These are phyloP conservation scores for Cronartium ribicola DNA, from an alignment of 1,284 basidiomycete genomes.

Conservation along the genomic window DNA sequence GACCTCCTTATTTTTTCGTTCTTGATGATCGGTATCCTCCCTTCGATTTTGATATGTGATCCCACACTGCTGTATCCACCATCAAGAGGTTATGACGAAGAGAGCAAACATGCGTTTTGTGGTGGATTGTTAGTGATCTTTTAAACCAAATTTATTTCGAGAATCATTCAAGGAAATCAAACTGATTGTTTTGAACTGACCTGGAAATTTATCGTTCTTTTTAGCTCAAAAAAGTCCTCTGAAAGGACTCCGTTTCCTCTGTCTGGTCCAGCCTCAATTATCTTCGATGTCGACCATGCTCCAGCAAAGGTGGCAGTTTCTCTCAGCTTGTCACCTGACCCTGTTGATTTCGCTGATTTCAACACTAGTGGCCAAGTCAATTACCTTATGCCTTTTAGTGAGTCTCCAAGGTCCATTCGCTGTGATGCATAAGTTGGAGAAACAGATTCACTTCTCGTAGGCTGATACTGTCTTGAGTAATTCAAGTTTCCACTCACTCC, in stretches of 20 bases:
- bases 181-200: background rate
- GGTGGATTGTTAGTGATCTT: background rate
- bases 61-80: constrained; percentile 2
- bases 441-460: too few species aligned
- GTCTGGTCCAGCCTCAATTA: constrained; percentile 57
- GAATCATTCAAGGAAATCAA: background rate
- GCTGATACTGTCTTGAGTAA: too few species aligned
- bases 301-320: constrained; percentile 59
- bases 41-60: background rate
- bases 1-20: background rate
- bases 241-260: constrained; percentile 65
- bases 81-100: background rate
- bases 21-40: background rate
- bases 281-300: constrained; percentile 61
- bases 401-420: too few species aligned
- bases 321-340: constrained; percentile 60
- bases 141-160: background rate
- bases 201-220: background rate
- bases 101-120: background rate
- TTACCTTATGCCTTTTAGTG: constrained; percentile 23
- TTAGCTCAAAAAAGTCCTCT: constrained; percentile 48
- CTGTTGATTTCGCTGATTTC: constrained; percentile 63
- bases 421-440: too few species aligned
- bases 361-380: constrained; percentile 51
- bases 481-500: background rate